Base-by-base conservation (phyloP, 345 rosid genomes). In the Ceriops decandra region DNA sequence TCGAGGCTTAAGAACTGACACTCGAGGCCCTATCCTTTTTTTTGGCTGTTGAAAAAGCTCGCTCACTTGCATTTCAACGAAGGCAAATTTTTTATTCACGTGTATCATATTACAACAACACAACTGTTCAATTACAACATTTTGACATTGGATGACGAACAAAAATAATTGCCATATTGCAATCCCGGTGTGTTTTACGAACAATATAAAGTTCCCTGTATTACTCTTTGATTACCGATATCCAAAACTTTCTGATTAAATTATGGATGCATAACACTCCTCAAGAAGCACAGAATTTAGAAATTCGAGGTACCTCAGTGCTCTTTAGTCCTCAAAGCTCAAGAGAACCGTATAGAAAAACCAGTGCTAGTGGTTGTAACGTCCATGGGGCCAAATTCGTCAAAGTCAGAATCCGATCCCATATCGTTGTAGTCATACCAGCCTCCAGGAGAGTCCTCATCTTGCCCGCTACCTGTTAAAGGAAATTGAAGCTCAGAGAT, bases 401-500 rank as follows among this genome's bases (percentile, higher is more conserved):
- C 77, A 52, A 69, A 68, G 53, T 77, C 77, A 35, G 77, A 72
- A 64, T 77, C 80, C 0, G 69, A 72, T 22, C 35, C 79, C 33
- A 63, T 42, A 56, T 62, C 76, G 20, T 54, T 47, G 62, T 66
- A 66, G 56, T 65, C 57, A 42, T 76, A 13, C 75, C 68, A 76
- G 31, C 65, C 72, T 24, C 68, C 64, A 32, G 76, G 72, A 47
- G 72, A 76, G 57, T 87, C 93, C 24, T 86, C 93, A 57, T 90
- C 90, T 7, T 79, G 85, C 28, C 72, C 78, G 63, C 79, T 77
- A 72, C 78, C 84, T 36, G 82, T 71, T 26, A 65, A 68, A 47
- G 98, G 98, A 60, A 95, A 89, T 61, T 57, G 81, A 60, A 95
- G 88, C 68, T 85, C 89, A 10, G 88, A 83, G 51, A 77, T 59